phyloP scores from a whole-genome alignment of 2,329 filamentous ascomycete species.

The Beauveria rudraprayagi region DNA sequence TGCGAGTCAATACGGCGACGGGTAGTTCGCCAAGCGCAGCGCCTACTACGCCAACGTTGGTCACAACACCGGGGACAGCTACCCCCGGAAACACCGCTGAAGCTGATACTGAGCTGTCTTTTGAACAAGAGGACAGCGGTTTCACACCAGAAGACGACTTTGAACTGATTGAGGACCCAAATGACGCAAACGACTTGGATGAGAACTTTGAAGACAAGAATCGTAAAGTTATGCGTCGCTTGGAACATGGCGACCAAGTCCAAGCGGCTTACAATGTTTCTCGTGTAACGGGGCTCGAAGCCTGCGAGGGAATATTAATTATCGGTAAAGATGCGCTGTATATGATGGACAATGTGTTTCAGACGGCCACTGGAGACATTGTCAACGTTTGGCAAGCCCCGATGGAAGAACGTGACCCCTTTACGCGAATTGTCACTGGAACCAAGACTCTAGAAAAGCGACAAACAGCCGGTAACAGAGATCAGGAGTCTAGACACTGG shows the following conservation, averaged over 20 bases:
- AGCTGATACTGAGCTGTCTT: background rate
- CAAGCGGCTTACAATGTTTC: slow-evolving; percentile 94
- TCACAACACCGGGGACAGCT: background rate
- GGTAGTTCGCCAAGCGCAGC: slow-evolving; percentile 4
- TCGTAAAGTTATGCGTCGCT: slow-evolving; percentile 88
- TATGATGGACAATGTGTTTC: slow-evolving; percentile 93
- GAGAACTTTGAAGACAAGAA: slow-evolving; percentile 94
- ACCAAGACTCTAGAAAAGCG: slow-evolving; percentile 53
- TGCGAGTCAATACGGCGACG: slow-evolving; percentile 26
- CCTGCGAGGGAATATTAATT: slow-evolving; percentile 87
- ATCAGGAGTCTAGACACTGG: slow-evolving; percentile 85
- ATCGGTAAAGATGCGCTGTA: slow-evolving; percentile 88
- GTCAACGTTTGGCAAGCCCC: slow-evolving; percentile 95
- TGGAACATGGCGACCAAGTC: slow-evolving; percentile 84
- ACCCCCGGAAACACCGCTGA: background rate
- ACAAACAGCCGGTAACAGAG: slow-evolving; percentile 44
- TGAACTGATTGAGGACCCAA: slow-evolving; percentile 89
- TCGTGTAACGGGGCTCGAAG: slow-evolving; percentile 85
- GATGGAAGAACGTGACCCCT: slow-evolving; percentile 84
- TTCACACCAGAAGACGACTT: slow-evolving; percentile 75
- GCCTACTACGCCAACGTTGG: slow-evolving; percentile 1
- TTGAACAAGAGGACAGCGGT: slow-evolving; percentile 20
- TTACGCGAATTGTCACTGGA: slow-evolving; percentile 83
- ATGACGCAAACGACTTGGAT: slow-evolving; percentile 65
- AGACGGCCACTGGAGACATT: slow-evolving; percentile 89